Conservation (phyloP, 2,329 filamentous ascomycete species). For the Tolypocladium capitatum region DNA sequence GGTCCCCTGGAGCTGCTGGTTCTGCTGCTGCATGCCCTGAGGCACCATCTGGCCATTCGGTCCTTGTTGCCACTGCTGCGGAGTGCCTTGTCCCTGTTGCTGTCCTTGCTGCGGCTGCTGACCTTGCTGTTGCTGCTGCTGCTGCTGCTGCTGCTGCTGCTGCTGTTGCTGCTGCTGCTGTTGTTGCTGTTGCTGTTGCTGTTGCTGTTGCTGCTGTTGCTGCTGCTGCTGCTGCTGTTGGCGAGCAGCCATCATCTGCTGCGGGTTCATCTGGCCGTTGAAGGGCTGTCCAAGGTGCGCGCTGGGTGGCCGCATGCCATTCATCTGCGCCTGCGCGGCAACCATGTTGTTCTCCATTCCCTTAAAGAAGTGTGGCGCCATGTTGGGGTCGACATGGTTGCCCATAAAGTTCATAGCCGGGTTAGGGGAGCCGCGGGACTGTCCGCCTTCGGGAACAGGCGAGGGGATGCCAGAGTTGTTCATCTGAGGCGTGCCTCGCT, state of each 20-base stretch:
- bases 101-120: conserved; percentile 21
- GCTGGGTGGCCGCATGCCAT: conserved; percentile 55
- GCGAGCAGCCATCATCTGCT: conserved; percentile 44
- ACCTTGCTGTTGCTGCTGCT: conserved; percentile 10
- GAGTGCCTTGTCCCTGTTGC: conserved; percentile 15
- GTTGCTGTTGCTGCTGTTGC: conserved; percentile 18
- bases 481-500: conserved; percentile 64
- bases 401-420: conserved; percentile 49
- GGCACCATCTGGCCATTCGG: conserved; percentile 28
- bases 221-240: conserved; percentile 24
- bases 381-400: conserved; percentile 47
- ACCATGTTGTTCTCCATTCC: conserved; percentile 42
- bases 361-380: conserved; percentile 48
- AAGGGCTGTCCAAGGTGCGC: conserved; percentile 50
- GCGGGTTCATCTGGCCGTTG: conserved; percentile 44
- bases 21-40: conserved; percentile 26
- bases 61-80: conserved; percentile 26
- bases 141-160: conserved; percentile 22
- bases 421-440: conserved; percentile 53
- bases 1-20: conserved; percentile 45
- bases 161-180: conserved; percentile 24
- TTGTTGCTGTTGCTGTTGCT: conserved; percentile 10
- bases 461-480: conserved; percentile 55
- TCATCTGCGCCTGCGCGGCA: conserved; percentile 38
- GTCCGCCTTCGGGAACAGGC: conserved; percentile 54